Percentiles rank a stretch among this genome's conserved stretches.
phyloP scores from a whole-genome alignment of 805 yeast genomes.

The Myxozyma sirexii region DNA sequence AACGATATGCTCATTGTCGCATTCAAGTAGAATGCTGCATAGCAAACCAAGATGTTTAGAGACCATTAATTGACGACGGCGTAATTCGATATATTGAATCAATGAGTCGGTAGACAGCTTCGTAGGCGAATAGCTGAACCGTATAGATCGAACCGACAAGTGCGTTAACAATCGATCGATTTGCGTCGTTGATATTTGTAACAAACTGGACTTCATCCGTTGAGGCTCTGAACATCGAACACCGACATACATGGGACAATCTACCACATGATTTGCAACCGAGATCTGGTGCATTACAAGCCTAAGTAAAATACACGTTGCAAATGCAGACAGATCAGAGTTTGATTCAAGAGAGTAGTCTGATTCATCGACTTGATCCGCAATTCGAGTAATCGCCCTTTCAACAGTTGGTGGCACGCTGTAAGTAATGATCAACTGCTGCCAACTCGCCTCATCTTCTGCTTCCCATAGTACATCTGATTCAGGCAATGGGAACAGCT shows the following conservation, averaged over 20 bases:
- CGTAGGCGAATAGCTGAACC: background rate
- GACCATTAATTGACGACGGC: constrained; percentile 4
- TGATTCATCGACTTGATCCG: background rate
- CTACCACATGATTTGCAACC: background rate
- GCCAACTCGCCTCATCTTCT: background rate
- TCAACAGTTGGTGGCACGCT: background rate
- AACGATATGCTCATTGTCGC: background rate
- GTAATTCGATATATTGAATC: constrained; percentile 3
- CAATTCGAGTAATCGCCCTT: background rate
- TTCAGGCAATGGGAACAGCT: constrained; percentile 33
- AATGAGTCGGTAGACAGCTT: background rate
- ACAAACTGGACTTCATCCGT: background rate
- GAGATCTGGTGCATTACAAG: constrained; percentile 11
- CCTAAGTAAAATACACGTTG: constrained; percentile 6
- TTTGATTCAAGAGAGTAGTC: background rate
- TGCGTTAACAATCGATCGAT: constrained; percentile 4
- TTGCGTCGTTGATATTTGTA: constrained; percentile 1
- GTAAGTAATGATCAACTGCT: background rate
- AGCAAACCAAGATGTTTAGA: constrained; percentile 3
- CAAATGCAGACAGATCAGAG: constrained; percentile 2
- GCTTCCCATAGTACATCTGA: constrained; percentile 36
- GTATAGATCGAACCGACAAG: background rate
- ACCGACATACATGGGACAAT: background rate
- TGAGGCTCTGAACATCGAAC: background rate
- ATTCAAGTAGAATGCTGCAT: constrained; percentile 6